These are phyloP conservation scores for Powellomyces hirtus DNA, from an alignment of 192 early-diverging fungal genomes.

Conservation along the genomic window DNA sequence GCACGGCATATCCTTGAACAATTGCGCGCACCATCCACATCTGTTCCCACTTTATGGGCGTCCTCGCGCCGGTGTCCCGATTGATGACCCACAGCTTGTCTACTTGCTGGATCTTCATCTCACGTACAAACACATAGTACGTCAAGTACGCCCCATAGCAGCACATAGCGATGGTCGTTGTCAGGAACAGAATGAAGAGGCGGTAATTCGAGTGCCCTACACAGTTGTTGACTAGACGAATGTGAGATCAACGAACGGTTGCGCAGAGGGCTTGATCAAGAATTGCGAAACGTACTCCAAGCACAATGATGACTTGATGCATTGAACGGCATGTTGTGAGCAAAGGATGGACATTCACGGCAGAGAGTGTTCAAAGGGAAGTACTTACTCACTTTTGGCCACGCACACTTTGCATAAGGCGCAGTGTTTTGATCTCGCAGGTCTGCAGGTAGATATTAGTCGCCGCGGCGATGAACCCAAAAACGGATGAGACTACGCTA, in stretches of 20 bases:
- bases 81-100: constrained; percentile 21
- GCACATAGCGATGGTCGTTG: constrained; percentile 24
- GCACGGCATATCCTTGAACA: background rate
- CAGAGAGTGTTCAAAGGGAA: background rate
- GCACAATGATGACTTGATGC: constrained; percentile 47
- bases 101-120: constrained; percentile 31
- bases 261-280: background rate
- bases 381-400: constrained; percentile 47
- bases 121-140: constrained; percentile 22
- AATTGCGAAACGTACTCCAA: constrained; percentile 36
- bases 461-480: background rate
- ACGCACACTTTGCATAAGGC: constrained; percentile 47
- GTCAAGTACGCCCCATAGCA: constrained; percentile 42
- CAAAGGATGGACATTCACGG: background rate
- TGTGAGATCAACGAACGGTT: too few relatives aligned
- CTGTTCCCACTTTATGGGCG: constrained; percentile 30
- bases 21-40: constrained; percentile 27
- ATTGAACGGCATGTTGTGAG: background rate
- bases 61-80: background rate
- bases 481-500: background rate
- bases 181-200: constrained; percentile 47
- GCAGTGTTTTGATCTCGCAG: constrained; percentile 51
- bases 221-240: constrained; percentile 48
- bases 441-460: constrained; percentile 23
- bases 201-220: constrained; percentile 53